phyloP scores from a whole-genome alignment of 2,329 filamentous ascomycete genomes.

The Thelonectria rubi region DNA sequence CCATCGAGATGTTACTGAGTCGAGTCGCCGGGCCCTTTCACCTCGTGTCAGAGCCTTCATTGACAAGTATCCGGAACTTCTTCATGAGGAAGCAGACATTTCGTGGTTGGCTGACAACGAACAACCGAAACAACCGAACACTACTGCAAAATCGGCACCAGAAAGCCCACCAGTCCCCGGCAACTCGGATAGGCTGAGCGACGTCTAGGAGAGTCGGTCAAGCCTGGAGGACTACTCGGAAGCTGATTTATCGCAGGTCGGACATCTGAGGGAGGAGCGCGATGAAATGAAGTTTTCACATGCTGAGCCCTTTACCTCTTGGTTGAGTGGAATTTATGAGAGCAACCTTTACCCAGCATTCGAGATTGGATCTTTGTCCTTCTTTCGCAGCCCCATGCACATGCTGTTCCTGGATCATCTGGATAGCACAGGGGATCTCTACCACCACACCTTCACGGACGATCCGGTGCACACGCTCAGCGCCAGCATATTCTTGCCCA shows the following conservation, averaged over 20 bases:
- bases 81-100: constrained; percentile 59
- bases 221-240: constrained; percentile 24
- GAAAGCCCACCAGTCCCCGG: constrained; percentile 21
- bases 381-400: constrained; percentile 60
- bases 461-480: constrained; percentile 64
- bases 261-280: constrained; percentile 23
- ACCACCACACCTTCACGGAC: constrained; percentile 57
- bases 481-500: constrained; percentile 62
- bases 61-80: constrained; percentile 52
- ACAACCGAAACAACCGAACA: constrained; percentile 1
- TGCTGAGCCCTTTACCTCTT: constrained; percentile 45
- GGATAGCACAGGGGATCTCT: constrained; percentile 58
- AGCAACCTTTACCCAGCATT: constrained; percentile 62
- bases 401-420: constrained; percentile 59
- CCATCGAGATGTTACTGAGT: constrained; percentile 59
- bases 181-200: constrained; percentile 25
- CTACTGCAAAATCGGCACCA: constrained; percentile 10
- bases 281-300: constrained; percentile 35
- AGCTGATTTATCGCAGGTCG: constrained; percentile 31
- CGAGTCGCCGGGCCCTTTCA: constrained; percentile 55
- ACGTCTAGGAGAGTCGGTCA: constrained; percentile 37
- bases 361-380: constrained; percentile 61
- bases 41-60: constrained; percentile 57
- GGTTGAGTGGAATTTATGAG: constrained; percentile 55
- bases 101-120: constrained; percentile 54